Base-by-base conservation (phyloP, 192 early-diverging fungal genomes). In the Funneliformis mosseae region DNA sequence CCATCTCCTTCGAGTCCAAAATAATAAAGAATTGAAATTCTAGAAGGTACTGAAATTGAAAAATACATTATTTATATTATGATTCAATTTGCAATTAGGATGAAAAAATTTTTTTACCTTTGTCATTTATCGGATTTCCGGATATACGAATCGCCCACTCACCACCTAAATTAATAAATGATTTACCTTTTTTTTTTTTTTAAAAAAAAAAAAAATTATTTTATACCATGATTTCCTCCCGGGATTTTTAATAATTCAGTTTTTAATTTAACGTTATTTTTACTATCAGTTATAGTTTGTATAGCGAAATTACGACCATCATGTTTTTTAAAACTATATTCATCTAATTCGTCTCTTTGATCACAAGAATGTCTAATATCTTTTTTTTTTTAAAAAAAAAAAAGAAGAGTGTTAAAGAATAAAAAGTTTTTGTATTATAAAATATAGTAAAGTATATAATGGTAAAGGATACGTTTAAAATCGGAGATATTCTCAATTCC, bases 341-440 rank as follows among this genome's bases (percentile, higher is more conserved):
- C 90, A 45, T 84, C 81, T 48, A 98, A 83, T 18, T 89, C 86
- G 77, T 97, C 95, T 41, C 91, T 90, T 55, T 97, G 93, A 73
- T 98, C 96, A 82, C 97, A 98, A n/a, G 92, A 89, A 76, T 98
- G 96, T 4, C 97, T 91, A 38, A 97, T 93, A 18, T 91, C 92
- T 93, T 28, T 59, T n/a, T n/a, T n/a, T n/a, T n/a, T n/a, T n/a
- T n/a, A n/a, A 11, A 46, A 59, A 76, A 8, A 80, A 27, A 38
- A 12, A 42, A 75, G 79, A 66, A 33, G 38, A 68, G 78, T 66
- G 11, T 16, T 7, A 50, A 11, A 43, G 11, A 66, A 45, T 43
- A 71, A 21, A 4, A 45, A 50, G 10, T 61, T n/a, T 42, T n/a
- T 39, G n/a, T n/a, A n/a, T n/a, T n/a, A n/a, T 25, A 48, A 23